Evolutionary conservation across 176 grass and related monocot species (phyloP).

Genomic region (Cocos nucifera): DNA sequence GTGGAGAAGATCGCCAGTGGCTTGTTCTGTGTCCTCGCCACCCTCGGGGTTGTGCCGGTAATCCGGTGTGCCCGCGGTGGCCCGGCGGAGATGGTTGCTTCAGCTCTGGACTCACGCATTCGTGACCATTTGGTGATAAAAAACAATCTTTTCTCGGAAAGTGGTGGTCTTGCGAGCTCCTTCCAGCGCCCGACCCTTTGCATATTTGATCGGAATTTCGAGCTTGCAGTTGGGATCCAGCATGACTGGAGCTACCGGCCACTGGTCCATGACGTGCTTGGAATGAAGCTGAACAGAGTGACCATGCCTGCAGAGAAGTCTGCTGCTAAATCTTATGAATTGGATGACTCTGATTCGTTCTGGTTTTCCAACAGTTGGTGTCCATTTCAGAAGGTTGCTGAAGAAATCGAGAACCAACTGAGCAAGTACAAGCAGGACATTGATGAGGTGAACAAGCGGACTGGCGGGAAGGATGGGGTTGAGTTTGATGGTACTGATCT

Average conservation of each 20-base stretch:
- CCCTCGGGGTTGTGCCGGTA: slow-evolving; percentile 65
- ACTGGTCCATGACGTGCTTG: slow-evolving; percentile 67
- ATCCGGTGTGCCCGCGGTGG: slow-evolving; percentile 77
- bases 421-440: slow-evolving; percentile 93
- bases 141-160: slow-evolving; percentile 78
- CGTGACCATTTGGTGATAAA: slow-evolving; percentile 75
- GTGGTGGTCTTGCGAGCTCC: slow-evolving; percentile 24
- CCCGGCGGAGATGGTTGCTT: slow-evolving; percentile 71
- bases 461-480: slow-evolving; percentile 55
- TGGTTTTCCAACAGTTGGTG: slow-evolving; percentile 85
- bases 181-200: slow-evolving; percentile 86
- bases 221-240: slow-evolving; percentile 63
- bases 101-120: slow-evolving; percentile 48
- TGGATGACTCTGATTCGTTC: slow-evolving; percentile 83
- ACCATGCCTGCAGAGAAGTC: slow-evolving; percentile 38
- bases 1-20: slow-evolving; percentile 59
- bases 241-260: slow-evolving; percentile 96
- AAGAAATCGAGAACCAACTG: slow-evolving; percentile 69
- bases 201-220: slow-evolving; percentile 80
- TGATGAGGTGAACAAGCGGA: slow-evolving; percentile 81
- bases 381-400: slow-evolving; percentile 68
- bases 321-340: slow-evolving; percentile 55
- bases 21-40: slow-evolving; percentile 64
- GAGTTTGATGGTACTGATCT: slow-evolving; percentile 88
- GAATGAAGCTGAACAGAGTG: slow-evolving; percentile 63